Percentiles rank a stretch among this genome's conserved stretches.
phyloP scores from a whole-genome alignment of 2,329 filamentous ascomycete genomes.

The Metarhizium brunneum region DNA sequence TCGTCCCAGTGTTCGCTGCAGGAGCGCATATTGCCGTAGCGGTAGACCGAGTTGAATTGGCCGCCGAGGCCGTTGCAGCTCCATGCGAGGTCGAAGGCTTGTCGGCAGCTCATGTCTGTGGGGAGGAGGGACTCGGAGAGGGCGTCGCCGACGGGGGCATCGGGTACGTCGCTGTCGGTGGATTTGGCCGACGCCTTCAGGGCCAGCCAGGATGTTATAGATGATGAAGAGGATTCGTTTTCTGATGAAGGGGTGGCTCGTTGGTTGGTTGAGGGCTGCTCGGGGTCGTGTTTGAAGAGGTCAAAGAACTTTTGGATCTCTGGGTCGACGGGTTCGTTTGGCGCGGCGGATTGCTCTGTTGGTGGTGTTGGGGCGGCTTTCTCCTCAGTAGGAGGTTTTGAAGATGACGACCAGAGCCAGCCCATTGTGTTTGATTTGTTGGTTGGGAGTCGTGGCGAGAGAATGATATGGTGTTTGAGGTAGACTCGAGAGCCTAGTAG shows the following conservation, averaged over 20 bases:
- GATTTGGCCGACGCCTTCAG: conserved; percentile 20
- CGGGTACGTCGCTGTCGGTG: conserved; percentile 8
- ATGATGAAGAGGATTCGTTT: conserved; percentile 20
- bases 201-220: conserved; percentile 25
- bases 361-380: conserved; percentile 13
- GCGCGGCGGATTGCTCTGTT: conserved; percentile 12
- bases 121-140: conserved; percentile 65
- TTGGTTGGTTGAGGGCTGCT: conserved; percentile 12
- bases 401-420: conserved; percentile 49
- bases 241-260: conserved; percentile 14
- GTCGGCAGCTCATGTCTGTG: conserved; percentile 76
- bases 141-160: conserved; percentile 26
- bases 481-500: background rate
- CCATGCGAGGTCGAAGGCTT: conserved; percentile 87
- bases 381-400: conserved; percentile 19
- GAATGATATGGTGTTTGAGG: background rate
- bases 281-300: conserved; percentile 25
- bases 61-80: conserved; percentile 88
- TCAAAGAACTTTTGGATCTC: conserved; percentile 47
- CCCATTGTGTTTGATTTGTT: conserved; percentile 36
- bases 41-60: conserved; percentile 87
- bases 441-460: background rate
- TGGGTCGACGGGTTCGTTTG: conserved; percentile 29
- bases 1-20: conserved; percentile 85
- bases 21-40: conserved; percentile 64